These are phyloP conservation scores for Closterium sp. DNA, from an alignment of 139 green algal genomes.

Conservation along the genomic window DNA sequence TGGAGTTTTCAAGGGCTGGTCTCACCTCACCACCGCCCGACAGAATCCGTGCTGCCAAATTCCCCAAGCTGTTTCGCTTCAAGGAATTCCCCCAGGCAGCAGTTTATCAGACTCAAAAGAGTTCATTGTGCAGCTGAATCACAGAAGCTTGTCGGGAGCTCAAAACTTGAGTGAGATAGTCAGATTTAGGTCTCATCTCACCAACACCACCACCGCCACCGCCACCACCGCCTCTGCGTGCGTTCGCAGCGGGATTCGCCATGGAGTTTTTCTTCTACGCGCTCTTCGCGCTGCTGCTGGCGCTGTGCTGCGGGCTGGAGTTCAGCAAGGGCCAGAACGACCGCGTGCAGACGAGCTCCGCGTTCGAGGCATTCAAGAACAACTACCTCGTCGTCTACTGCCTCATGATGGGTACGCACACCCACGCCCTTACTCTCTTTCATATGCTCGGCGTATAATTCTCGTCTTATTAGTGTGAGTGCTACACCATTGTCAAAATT, in stretches of 20 bases:
- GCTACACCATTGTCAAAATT: no score
- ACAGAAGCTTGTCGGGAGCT: no score
- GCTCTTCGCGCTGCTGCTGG: slow-evolving; percentile 45
- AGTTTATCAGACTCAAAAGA: no score
- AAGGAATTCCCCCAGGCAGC: neutral
- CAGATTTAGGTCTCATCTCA: neutral
- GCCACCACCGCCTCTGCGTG: no score
- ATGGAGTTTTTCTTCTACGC: slow-evolving; percentile 52
- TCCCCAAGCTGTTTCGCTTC: neutral
- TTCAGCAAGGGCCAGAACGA: slow-evolving; percentile 48
- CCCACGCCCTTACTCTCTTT: neutral
- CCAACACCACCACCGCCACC: neutral
- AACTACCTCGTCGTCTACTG: slow-evolving; percentile 95
- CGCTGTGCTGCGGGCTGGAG: slow-evolving; percentile 46
- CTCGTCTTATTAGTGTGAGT: no score
- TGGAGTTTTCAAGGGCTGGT: neutral
- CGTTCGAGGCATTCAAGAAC: slow-evolving; percentile 78
- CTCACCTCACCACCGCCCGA: neutral
- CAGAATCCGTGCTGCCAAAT: neutral
- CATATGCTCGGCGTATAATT: no score
- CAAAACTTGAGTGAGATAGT: no score
- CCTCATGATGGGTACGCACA: slow-evolving; percentile 82
- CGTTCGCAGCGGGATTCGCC: neutral
- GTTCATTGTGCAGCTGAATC: no score
- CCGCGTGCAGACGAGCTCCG: slow-evolving; percentile 9